phyloP scores from a whole-genome alignment of 192 early-diverging fungal genomes.

The Coemansia sp. region DNA sequence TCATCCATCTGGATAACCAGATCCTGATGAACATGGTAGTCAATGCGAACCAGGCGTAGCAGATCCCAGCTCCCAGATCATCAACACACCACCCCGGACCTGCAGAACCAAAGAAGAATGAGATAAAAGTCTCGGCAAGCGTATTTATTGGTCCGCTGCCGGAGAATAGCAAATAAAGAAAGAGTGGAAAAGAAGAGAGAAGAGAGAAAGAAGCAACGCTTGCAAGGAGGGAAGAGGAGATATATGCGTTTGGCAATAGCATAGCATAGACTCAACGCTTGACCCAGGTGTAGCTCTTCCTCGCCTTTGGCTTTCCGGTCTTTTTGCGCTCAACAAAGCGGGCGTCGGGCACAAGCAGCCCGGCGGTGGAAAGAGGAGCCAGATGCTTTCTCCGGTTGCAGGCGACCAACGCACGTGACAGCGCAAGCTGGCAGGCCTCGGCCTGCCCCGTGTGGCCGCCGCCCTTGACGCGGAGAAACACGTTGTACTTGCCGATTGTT shows the following conservation, averaged over 20 bases:
- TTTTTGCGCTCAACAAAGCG: conserved; percentile 94
- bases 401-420: conserved; percentile 71
- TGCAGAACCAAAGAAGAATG: not conserved
- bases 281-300: conserved; percentile 87
- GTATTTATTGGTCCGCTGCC: no score
- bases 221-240: not conserved
- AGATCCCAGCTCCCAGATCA: no score
- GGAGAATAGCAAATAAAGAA: not conserved
- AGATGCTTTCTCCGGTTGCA: conserved; percentile 64
- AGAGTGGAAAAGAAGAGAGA: not conserved
- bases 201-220: not conserved
- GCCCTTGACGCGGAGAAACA: conserved; percentile 78
- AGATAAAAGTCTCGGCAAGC: no score
- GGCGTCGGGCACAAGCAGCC: conserved; percentile 63
- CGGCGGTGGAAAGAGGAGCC: conserved; percentile 51
- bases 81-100: not conserved
- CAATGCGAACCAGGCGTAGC: conserved; percentile 6
- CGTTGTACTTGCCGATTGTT: conserved; percentile 79
- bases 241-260: not conserved
- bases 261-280: conserved; percentile 50
- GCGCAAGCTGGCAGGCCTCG: conserved; percentile 79
- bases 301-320: conserved; percentile 91
- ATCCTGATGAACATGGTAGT: conserved; percentile 42
- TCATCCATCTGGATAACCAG: conserved; percentile 46
- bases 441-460: conserved; percentile 87